A percentile compares a stretch with the other conserved stretches of the same genome.
Conservation (phyloP, 2,329 filamentous ascomycete species). For the Thermoascus crustaceus region DNA sequence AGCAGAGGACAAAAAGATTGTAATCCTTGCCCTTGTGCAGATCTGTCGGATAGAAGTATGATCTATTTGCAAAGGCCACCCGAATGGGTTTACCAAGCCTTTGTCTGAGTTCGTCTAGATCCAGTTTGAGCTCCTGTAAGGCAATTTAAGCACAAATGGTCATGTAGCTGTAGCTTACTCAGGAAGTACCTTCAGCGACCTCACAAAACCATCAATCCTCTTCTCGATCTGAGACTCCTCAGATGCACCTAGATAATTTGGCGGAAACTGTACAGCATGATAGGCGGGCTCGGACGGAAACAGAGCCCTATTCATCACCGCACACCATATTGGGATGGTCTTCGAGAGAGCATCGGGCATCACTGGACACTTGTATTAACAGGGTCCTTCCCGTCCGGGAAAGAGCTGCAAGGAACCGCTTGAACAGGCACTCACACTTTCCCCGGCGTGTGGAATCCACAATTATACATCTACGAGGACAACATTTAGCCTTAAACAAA, state of each 20-base stretch:
- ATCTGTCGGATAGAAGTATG: constrained; percentile 45
- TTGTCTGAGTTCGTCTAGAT: constrained; percentile 46
- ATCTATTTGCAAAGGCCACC: constrained; percentile 71
- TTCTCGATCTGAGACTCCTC: constrained; percentile 71
- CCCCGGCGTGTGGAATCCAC: constrained; percentile 89
- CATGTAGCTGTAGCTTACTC: neutral
- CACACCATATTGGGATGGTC: constrained; percentile 89
- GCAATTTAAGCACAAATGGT: constrained; percentile 7
- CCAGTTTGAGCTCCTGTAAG: constrained; percentile 53
- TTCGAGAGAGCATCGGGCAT: constrained; percentile 95
- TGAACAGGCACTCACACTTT: constrained; percentile 52
- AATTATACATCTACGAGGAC: constrained; percentile 51
- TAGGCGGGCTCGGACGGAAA: constrained; percentile 51
- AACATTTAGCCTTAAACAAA: neutral
- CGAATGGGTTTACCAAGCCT: constrained; percentile 63
- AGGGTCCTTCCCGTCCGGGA: constrained; percentile 7
- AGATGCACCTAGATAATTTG: constrained; percentile 61
- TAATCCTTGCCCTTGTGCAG: constrained; percentile 45
- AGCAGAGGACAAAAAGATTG: constrained; percentile 74
- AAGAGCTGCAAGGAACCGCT: constrained; percentile 1
- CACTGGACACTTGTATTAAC: constrained; percentile 35
- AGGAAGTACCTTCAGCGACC: constrained; percentile 36
- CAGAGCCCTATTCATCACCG: constrained; percentile 70
- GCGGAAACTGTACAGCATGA: constrained; percentile 60
- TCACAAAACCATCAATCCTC: constrained; percentile 50